Evolutionary conservation across 257 asterid genomes (phyloP).

Genomic region (Lycium ferocissimum): DNA sequence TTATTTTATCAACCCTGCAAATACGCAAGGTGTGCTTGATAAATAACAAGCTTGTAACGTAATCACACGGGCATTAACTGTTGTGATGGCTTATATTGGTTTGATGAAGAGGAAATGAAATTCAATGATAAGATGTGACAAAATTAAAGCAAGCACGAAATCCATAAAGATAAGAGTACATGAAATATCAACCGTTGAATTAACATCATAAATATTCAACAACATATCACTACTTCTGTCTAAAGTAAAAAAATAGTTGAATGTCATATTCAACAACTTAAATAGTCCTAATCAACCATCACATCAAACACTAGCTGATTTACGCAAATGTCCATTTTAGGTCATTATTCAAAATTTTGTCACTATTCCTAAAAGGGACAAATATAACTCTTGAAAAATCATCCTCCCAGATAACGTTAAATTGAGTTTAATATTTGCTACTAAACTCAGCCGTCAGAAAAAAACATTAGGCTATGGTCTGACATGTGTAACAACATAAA

Average conservation of each 20-base stretch:
- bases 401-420: neutral
- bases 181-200: slow-evolving; percentile 19
- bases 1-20: too few species aligned
- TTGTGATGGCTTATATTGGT: slow-evolving; percentile 1
- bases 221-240: neutral
- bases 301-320: neutral
- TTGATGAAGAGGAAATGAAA: neutral
- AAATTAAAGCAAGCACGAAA: slow-evolving; percentile 28
- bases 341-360: neutral
- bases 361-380: neutral
- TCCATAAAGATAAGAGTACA: slow-evolving; percentile 4
- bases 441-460: too few species aligned
- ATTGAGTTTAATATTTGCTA: too few species aligned
- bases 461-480: too few species aligned
- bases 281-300: neutral
- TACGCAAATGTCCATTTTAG: neutral
- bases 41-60: neutral
- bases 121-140: slow-evolving; percentile 29
- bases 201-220: neutral
- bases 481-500: too few species aligned
- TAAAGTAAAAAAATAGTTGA: slow-evolving; percentile 22
- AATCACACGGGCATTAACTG: neutral
- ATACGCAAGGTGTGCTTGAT: too few species aligned
- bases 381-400: neutral
- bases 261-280: slow-evolving; percentile 25